Evolutionary conservation across 257 asterid genomes (phyloP).

Genomic region (Henckelia pumila): DNA sequence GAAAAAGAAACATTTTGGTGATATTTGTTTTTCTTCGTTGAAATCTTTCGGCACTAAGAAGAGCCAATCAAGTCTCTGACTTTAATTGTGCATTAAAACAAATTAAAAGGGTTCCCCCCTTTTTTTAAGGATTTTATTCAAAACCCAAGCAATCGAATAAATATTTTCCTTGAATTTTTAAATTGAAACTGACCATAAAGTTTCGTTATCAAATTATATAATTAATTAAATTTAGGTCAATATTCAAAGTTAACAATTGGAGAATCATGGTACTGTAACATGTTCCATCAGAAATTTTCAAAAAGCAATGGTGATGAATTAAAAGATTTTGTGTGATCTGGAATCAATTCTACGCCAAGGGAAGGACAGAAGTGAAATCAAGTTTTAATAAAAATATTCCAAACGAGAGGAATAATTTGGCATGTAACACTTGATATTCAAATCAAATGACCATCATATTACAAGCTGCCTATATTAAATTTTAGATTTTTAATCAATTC

Average conservation of each 20-base stretch:
- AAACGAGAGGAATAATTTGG: neutral
- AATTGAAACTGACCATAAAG: neutral
- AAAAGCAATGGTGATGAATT: neutral
- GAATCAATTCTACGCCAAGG: neutral
- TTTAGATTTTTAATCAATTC: too few relatives aligned
- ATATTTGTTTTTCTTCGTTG: neutral
- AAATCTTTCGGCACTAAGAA: neutral
- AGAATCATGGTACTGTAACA: neutral
- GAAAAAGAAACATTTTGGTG: neutral
- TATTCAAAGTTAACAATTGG: neutral
- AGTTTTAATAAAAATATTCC: neutral
- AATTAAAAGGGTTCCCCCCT: too few relatives aligned
- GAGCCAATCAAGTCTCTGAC: neutral
- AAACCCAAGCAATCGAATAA: neutral
- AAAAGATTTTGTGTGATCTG: neutral
- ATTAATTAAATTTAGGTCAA: neutral
- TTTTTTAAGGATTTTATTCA: too few relatives aligned
- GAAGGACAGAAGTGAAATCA: neutral
- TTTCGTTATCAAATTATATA: too few relatives aligned
- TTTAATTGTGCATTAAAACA: neutral
- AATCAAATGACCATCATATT: neutral
- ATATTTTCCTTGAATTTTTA: neutral
- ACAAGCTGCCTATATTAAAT: too few relatives aligned
- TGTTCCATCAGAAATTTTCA: neutral
- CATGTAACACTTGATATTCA: neutral